These are phyloP conservation scores for Chaetomium cochliodes DNA, from an alignment of 495 filamentous ascomycete species.

Conservation along the genomic window DNA sequence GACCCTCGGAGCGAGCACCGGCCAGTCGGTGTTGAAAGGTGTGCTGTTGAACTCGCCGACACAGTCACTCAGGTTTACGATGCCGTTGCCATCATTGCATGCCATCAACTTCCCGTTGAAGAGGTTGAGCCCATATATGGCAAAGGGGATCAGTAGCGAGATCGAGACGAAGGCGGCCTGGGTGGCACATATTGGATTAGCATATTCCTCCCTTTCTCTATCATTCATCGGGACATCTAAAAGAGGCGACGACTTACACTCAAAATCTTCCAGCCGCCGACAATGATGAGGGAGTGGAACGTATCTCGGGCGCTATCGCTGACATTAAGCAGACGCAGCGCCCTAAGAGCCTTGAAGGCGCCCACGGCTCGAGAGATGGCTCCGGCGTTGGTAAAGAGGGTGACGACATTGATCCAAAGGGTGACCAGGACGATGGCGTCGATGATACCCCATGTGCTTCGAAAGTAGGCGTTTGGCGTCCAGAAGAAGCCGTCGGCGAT, in stretches of 20 bases:
- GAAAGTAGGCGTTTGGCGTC: slow-evolving; percentile 96
- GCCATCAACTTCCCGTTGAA: slow-evolving; percentile 77
- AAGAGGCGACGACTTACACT: slow-evolving; percentile 37
- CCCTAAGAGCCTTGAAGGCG: slow-evolving; percentile 97
- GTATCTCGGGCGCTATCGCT: slow-evolving; percentile 94
- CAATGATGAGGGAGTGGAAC: slow-evolving; percentile 92
- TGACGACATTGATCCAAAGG: slow-evolving; percentile 91
- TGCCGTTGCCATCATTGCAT: slow-evolving; percentile 71
- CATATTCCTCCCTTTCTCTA: background rate
- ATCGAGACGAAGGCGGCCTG: slow-evolving; percentile 88
- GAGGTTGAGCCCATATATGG: slow-evolving; percentile 89
- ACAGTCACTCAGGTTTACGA: slow-evolving; percentile 67
- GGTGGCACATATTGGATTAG: slow-evolving; percentile 7
- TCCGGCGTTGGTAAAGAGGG: slow-evolving; percentile 73
- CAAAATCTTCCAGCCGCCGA: slow-evolving; percentile 88
- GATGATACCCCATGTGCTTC: slow-evolving; percentile 95
- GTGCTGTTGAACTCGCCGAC: slow-evolving; percentile 74
- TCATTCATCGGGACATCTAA: slow-evolving; percentile 33
- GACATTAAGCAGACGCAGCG: slow-evolving; percentile 86
- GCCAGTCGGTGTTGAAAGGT: slow-evolving; percentile 73
- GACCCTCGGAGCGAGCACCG: slow-evolving; percentile 75
- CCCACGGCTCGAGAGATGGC: slow-evolving; percentile 85
- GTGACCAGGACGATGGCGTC: slow-evolving; percentile 91
- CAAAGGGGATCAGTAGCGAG: slow-evolving; percentile 92
- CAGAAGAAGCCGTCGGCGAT: slow-evolving; percentile 96